A percentile compares a stretch with the other conserved stretches of the same genome.
phyloP scores from a whole-genome alignment of 176 grass and related monocot genomes.

The Aegilops umbellulata region DNA sequence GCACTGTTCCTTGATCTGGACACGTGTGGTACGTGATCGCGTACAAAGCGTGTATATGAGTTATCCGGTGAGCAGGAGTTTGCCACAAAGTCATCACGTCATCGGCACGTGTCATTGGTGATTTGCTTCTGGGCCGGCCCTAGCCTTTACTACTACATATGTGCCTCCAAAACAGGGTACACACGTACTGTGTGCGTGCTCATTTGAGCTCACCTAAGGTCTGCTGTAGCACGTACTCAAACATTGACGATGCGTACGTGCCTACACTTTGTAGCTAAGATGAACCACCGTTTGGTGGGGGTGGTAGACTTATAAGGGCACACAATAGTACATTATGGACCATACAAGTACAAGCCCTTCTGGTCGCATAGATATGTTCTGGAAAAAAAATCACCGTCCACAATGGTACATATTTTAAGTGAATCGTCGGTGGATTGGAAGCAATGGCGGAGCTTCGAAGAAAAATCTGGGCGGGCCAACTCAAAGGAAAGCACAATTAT shows the following conservation, averaged over 20 bases:
- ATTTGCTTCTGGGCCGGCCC: background rate
- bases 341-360: no score
- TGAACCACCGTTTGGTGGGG: background rate
- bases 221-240: background rate
- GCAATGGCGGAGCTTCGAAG: no score
- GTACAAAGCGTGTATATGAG: background rate
- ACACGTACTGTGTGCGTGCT: background rate
- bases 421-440: no score
- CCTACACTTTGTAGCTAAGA: background rate
- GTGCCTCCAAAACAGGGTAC: background rate
- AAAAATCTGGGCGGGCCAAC: no score
- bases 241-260: background rate
- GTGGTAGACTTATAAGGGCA: no score
- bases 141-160: background rate
- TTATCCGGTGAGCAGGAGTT: background rate
- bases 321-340: no score
- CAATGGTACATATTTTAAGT: no score
- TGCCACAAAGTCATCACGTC: background rate
- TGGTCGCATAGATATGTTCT: no score
- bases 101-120: background rate
- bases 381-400: no score
- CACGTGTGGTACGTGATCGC: background rate
- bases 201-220: background rate
- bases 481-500: no score
- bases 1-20: background rate